Base-by-base conservation (phyloP, 2,329 filamentous ascomycete species). In the Hymenoscyphus infarciens region DNA sequence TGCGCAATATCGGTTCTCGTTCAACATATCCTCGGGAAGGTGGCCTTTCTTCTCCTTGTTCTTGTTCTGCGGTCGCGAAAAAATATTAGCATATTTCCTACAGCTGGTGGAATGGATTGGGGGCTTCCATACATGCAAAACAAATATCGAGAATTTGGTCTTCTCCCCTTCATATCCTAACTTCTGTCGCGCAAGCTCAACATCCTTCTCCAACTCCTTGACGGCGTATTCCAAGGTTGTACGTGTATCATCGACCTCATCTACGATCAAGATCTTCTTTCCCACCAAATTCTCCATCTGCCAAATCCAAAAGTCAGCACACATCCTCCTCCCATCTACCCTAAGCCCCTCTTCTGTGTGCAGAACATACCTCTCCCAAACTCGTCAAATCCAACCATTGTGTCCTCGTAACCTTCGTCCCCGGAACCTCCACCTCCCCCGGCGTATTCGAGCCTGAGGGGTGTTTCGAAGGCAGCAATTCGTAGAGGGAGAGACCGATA, bases 401-500 rank as follows among this genome's bases (percentile, higher is more conserved):
- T 45, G 95, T 98, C 71, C 95, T 90, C 52, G 92, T 98, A 71
- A 99, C 95, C 80, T 96, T 95, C 69, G 91, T 97, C 69, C 94
- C 94, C 53, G 90, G 88, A 67, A 83, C 80, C 79, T 99, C 95
- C 25, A 72, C 60, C 15, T 71, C 70, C 60, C 76, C 75, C 58
- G 79, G 77, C 63, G 79, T 80, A 58, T 71, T 71, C 63, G 78
- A 76, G 62, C 81, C 79, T 59, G 80, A 80, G 63, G 84, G 82
- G 66, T 83, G 82, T 64, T 81, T 81, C 58, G 78, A 73, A 64
- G 82, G 75, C 56, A 98, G 88, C 67, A 87, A 83, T 80, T 99
- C 95, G 82, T 99, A 99, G 61, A 99, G 88, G 25, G 94, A 98
- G 68, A 99, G 89, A 57, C 95, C 95, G 77, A 99, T 99, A 68